Evolutionary conservation across 352 stramenopile genomes (phyloP).

Genomic region (Globisporangium cylindrosporum): DNA sequence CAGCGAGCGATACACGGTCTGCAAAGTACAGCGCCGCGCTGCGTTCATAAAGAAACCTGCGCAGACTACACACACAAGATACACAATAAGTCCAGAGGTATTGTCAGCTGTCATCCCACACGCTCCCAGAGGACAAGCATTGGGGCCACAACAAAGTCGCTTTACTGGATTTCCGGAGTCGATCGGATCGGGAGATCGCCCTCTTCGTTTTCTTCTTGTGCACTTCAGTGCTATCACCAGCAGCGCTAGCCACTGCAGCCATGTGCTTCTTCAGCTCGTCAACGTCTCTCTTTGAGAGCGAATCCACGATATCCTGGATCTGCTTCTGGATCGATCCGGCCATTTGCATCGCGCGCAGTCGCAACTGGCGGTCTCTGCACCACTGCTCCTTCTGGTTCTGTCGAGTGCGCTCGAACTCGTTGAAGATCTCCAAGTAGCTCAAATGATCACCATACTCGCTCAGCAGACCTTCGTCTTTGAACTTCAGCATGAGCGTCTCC

Average conservation of each 20-base stretch:
- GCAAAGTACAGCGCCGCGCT: constrained; percentile 50
- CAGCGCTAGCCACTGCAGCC: neutral
- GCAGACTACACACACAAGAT: constrained; percentile 25
- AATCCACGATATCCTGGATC: constrained; percentile 51
- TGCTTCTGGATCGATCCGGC: constrained; percentile 51
- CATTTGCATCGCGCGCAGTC: constrained; percentile 50
- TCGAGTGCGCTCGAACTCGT: constrained; percentile 31
- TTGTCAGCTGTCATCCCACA: neutral
- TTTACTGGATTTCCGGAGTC: constrained; percentile 31
- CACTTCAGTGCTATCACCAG: neutral
- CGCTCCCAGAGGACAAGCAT: neutral
- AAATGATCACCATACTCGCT: constrained; percentile 57
- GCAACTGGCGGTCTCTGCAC: constrained; percentile 52
- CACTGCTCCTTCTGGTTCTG: constrained; percentile 33
- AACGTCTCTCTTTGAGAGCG: constrained; percentile 30
- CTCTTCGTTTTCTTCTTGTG: neutral
- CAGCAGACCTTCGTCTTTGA: constrained; percentile 44
- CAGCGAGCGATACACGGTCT: constrained; percentile 57
- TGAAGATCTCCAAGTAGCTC: constrained; percentile 45
- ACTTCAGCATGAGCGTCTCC: constrained; percentile 38
- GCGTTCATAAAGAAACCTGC: constrained; percentile 72
- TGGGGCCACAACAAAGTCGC: neutral
- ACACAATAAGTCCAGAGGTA: neutral
- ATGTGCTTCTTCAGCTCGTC: constrained; percentile 19
- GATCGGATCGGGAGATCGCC: constrained; percentile 26